Conservation (phyloP, 768 basidiomycete species). For the Rhizopogon vinicolor region DNA sequence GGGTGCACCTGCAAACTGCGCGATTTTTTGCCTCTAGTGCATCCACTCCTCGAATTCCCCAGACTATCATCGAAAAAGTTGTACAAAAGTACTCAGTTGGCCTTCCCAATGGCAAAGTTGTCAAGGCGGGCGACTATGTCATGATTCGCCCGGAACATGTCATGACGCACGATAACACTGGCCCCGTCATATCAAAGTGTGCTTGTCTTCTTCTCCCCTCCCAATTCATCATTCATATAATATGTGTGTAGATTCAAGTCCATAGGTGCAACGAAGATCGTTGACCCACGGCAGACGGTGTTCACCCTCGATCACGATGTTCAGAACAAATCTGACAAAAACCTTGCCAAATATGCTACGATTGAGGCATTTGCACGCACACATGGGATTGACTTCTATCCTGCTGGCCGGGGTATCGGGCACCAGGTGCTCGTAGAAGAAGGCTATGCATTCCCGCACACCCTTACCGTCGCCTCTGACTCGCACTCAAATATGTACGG, state of each 20-base stretch:
- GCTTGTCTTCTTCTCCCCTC: constrained; percentile 17
- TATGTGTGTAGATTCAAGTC: constrained; percentile 73
- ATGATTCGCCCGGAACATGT: constrained; percentile 99
- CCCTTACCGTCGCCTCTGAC: constrained; percentile 93
- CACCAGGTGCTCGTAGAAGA: constrained; percentile 98
- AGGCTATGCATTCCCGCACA: constrained; percentile 95
- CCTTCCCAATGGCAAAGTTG: constrained; percentile 68
- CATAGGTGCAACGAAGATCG: constrained; percentile 83
- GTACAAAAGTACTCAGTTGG: constrained; percentile 97
- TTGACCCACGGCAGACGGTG: constrained; percentile 80
- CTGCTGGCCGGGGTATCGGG: constrained; percentile 95
- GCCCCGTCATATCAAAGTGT: constrained; percentile 95
- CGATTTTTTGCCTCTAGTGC: constrained; percentile 31
- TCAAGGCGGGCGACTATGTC: constrained; percentile 97
- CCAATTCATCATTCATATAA: not conserved
- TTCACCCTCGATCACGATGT: constrained; percentile 99
- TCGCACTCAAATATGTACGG: constrained; percentile 99
- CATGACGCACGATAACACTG: constrained; percentile 98
- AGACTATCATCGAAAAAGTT: constrained; percentile 95
- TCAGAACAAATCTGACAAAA: constrained; percentile 89
- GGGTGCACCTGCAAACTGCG: not conserved
- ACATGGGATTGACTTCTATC: constrained; percentile 91
- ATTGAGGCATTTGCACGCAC: constrained; percentile 89
- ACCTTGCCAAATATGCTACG: constrained; percentile 85
- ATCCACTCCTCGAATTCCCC: constrained; percentile 42